Percentiles rank a stretch among this genome's conserved stretches.
phyloP scores from a whole-genome alignment of 805 yeast species.

The Candida hungchunana region DNA sequence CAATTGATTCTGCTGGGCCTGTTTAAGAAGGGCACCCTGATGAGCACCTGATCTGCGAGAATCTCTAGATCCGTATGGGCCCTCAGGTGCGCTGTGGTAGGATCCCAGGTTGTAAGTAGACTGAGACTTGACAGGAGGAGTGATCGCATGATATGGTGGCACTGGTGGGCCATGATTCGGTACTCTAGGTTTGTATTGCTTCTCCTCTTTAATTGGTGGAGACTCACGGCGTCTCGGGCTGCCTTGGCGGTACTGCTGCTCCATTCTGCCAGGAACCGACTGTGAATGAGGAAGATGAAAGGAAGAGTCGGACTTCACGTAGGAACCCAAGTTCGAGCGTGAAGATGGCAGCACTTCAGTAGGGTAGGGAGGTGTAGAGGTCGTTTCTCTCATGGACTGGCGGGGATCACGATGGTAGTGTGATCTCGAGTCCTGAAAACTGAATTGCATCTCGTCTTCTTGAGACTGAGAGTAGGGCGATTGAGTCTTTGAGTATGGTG shows the following conservation, averaged over 20 bases:
- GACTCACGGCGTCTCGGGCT: constrained; percentile 11
- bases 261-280: constrained; percentile 22
- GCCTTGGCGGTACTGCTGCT: constrained; percentile 7
- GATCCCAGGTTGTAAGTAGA: constrained; percentile 20
- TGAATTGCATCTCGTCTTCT: constrained; percentile 25
- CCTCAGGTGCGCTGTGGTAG: constrained; percentile 8
- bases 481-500: constrained; percentile 14
- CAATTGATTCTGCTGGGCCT: constrained; percentile 12
- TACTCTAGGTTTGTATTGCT: constrained; percentile 3
- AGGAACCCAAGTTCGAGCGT: too few species aligned
- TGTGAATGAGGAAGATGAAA: constrained; percentile 21
- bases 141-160: constrained; percentile 21
- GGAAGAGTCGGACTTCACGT: too few species aligned
- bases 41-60: constrained; percentile 5
- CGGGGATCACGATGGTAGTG: constrained; percentile 15
- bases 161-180: constrained; percentile 18
- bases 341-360: constrained; percentile 6
- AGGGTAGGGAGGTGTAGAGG: constrained; percentile 9
- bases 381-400: neutral
- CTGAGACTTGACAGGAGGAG: constrained; percentile 23
- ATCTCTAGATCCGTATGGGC: constrained; percentile 13
- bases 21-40: constrained; percentile 11
- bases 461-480: constrained; percentile 3
- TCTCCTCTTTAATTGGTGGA: constrained; percentile 3
- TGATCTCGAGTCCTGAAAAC: constrained; percentile 25